Evolutionary conservation across 768 basidiomycete genomes (phyloP), one percentile per base, ranked within the genome.

Genomic region (Chiua virens): DNA sequence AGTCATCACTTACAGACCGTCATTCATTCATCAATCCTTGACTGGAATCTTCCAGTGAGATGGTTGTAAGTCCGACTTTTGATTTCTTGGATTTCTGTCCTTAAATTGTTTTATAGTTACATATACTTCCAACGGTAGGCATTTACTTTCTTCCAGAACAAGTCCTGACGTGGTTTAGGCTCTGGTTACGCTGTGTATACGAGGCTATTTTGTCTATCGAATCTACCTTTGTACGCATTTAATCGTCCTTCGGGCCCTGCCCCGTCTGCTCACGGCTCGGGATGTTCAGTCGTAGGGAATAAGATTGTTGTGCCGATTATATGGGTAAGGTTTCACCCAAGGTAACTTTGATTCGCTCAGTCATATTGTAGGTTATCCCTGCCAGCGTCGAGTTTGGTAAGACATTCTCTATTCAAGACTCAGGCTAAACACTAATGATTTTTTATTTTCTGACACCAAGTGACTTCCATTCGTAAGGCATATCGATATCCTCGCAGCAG

Each of bases 201-300:
- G 45, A 25, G 49, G 49, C 4, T 45, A 39, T 20, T 38, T 50
- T 11, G 11, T 45, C 11, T 50, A 50, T 34, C 36, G 49, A 21
- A 45, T 50, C 2, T 50, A 44, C 20, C 8, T 45, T 15, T 15
- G 49, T 50, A 11, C 30, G 49, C 45, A 20, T 14, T 17, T 11
- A 30, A 11, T 30, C 30, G 2, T 34, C 6, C 1, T 8, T 23
- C 30, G 5, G 13, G 13, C 27, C 18, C 11, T 8, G 3, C 11
- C 11, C 11, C 20, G n/a, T 20, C 13, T 22, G 9, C 34, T 32
- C 17, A 34, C 5, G 8, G 14, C 15, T 15, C 17, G 15, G 15
- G 7, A 34, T 5, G 4, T 8, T 21, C 17, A 50, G 49, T 50
- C 10, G 25, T 22, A 13, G 49, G 49, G 20, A 34, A 10, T 10